Percentiles rank a stretch among this genome's conserved stretches.
Evolutionary conservation across 2,329 filamentous ascomycete genomes (phyloP).

Genomic region (Penicillium sp.): DNA sequence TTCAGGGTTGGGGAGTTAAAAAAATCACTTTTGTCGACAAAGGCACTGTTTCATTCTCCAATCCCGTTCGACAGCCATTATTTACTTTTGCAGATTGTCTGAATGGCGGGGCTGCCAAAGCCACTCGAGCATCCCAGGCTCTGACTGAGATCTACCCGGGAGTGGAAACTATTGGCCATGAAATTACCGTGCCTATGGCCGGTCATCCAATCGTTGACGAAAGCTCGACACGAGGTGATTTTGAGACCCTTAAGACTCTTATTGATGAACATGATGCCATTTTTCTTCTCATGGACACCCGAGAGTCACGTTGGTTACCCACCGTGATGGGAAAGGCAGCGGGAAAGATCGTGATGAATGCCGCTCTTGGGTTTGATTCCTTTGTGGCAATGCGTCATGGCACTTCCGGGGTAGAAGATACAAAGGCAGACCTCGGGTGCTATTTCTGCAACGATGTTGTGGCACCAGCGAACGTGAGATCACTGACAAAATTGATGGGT

Average conservation of each 20-base stretch:
- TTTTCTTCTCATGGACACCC: conserved; percentile 95
- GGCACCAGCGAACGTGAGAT: conserved; percentile 82
- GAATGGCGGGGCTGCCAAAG: conserved; percentile 81
- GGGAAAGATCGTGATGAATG: conserved; percentile 95
- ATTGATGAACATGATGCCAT: conserved; percentile 86
- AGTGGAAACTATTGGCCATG: conserved; percentile 76
- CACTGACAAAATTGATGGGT: conserved; percentile 9
- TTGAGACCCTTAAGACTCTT: conserved; percentile 70
- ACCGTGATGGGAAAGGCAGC: conserved; percentile 93
- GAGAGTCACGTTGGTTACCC: conserved; percentile 92
- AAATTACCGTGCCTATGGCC: conserved; percentile 89
- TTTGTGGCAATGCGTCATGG: conserved; percentile 98
- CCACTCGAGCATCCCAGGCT: conserved; percentile 74
- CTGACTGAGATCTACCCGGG: conserved; percentile 87
- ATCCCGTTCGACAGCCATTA: conserved; percentile 90
- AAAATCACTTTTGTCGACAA: conserved; percentile 97
- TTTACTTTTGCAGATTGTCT: conserved; percentile 89
- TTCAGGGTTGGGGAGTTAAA: conserved; percentile 81
- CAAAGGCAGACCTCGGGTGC: conserved; percentile 75
- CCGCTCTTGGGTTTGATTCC: conserved; percentile 92
- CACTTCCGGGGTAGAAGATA: conserved; percentile 57
- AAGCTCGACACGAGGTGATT: conserved; percentile 68
- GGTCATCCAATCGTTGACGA: conserved; percentile 83
- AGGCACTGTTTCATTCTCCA: conserved; percentile 89
- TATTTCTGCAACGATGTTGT: conserved; percentile 99